Conservation (phyloP, 495 filamentous ascomycete species). For the Amniculicola lignicola region DNA sequence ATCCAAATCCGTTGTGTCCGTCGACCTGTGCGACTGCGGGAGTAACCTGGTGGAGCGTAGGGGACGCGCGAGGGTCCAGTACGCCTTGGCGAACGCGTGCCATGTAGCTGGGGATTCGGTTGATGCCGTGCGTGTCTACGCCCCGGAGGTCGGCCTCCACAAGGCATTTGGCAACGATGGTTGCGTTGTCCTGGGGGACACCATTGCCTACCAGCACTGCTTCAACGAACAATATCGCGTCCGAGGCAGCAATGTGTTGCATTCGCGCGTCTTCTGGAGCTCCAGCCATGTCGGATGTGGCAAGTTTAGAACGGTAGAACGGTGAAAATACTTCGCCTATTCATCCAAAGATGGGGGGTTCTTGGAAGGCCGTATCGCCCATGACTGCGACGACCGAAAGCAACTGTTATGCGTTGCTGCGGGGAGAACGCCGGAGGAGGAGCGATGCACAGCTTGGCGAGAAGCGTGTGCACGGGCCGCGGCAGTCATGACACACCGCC, state of each 20-base stretch:
- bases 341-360: no score
- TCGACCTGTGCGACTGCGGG: slow-evolving; percentile 66
- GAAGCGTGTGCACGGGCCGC: no score
- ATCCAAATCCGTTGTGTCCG: slow-evolving; percentile 72
- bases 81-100: slow-evolving; percentile 64
- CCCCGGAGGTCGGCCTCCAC: slow-evolving; percentile 72
- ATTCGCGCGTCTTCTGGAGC: slow-evolving; percentile 1
- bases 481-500: no score
- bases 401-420: no score
- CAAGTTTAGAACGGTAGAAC: no score
- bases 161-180: slow-evolving; percentile 59
- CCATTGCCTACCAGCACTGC: slow-evolving; percentile 56
- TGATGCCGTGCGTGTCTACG: slow-evolving; percentile 74
- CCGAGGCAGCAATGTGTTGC: slow-evolving; percentile 1
- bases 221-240: slow-evolving; percentile 44
- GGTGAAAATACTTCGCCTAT: no score
- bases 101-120: slow-evolving; percentile 74
- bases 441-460: no score
- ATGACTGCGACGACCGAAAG: no score
- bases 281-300: no score
- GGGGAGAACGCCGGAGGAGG: no score
- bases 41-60: slow-evolving; percentile 57
- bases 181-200: slow-evolving; percentile 54
- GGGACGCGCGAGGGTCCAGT: slow-evolving; percentile 56
- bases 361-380: no score